phyloP scores from a whole-genome alignment of 2,329 filamentous ascomycete species.

The Talaromyces sp. region DNA sequence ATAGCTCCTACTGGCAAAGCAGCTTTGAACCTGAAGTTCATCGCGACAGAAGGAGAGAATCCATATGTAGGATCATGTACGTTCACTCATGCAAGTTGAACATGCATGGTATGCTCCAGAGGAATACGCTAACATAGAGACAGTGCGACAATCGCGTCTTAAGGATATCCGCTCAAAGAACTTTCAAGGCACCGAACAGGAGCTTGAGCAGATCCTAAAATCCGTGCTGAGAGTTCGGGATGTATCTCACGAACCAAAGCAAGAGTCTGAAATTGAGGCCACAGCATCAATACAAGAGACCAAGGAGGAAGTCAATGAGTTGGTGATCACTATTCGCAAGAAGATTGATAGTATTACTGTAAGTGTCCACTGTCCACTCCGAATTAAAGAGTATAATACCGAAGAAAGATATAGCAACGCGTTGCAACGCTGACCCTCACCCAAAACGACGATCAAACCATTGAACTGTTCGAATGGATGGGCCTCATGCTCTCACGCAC shows the following conservation, averaged over 20 bases:
- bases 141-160: constrained; percentile 36
- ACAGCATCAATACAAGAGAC: constrained; percentile 25
- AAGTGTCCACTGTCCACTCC: constrained; percentile 13
- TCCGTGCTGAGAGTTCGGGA: constrained; percentile 28
- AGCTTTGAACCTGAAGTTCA: constrained; percentile 50
- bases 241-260: constrained; percentile 9
- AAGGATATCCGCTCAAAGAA: constrained; percentile 38
- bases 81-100: constrained; percentile 3
- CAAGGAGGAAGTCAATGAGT: constrained; percentile 25
- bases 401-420: constrained; percentile 40
- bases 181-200: constrained; percentile 40
- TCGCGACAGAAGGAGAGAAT: constrained; percentile 54
- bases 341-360: constrained; percentile 47
- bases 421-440: constrained; percentile 51
- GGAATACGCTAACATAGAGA: neutral
- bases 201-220: constrained; percentile 37
- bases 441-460: constrained; percentile 50
- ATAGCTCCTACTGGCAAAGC: constrained; percentile 35
- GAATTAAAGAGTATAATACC: constrained; percentile 5
- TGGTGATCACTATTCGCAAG: constrained; percentile 40
- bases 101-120: neutral
- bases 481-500: constrained; percentile 44
- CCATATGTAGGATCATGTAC: constrained; percentile 48
- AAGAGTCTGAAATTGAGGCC: constrained; percentile 27
- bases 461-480: constrained; percentile 55